These are phyloP conservation scores for Termitomyces sp. DNA, from an alignment of 768 basidiomycete species.

Conservation along the genomic window DNA sequence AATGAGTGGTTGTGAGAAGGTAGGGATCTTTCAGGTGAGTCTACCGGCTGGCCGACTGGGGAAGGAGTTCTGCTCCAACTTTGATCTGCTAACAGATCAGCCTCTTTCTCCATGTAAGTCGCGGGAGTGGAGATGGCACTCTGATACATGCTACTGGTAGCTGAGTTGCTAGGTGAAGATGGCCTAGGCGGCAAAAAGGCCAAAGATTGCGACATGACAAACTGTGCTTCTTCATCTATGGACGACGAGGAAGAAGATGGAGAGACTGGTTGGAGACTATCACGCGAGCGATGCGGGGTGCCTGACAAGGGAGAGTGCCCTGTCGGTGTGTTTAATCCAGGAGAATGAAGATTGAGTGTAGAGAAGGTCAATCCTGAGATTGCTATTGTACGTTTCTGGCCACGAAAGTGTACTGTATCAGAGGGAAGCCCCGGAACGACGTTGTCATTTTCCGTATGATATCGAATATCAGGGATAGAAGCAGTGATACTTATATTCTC, in stretches of 20 bases:
- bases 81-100: not conserved
- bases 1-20: not conserved
- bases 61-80: conserved; percentile 12
- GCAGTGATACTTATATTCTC: conserved; percentile 57
- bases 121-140: conserved; percentile 54
- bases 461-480: conserved; percentile 50
- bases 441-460: conserved; percentile 38
- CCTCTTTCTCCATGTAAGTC: not conserved
- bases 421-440: not conserved
- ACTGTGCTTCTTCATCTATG: conserved; percentile 59
- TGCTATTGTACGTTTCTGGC: conserved; percentile 43
- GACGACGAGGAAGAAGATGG: conserved; percentile 52
- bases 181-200: conserved; percentile 50
- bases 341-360: conserved; percentile 34
- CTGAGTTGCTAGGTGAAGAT: conserved; percentile 39
- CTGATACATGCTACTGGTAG: conserved; percentile 70
- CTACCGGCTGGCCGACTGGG: conserved; percentile 1
- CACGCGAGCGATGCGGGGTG: not conserved
- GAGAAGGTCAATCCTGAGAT: conserved; percentile 55
- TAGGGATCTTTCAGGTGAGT: conserved; percentile 1
- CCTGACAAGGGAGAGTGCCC: conserved; percentile 18
- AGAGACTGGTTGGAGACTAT: conserved; percentile 28
- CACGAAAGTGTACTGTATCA: conserved; percentile 11
- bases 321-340: conserved; percentile 13
- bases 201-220: conserved; percentile 74